A percentile compares a stretch with the other conserved stretches of the same genome.
These are phyloP conservation scores for Karstenula rhodostoma DNA, from an alignment of 2,329 filamentous ascomycete genomes.

Conservation along the genomic window DNA sequence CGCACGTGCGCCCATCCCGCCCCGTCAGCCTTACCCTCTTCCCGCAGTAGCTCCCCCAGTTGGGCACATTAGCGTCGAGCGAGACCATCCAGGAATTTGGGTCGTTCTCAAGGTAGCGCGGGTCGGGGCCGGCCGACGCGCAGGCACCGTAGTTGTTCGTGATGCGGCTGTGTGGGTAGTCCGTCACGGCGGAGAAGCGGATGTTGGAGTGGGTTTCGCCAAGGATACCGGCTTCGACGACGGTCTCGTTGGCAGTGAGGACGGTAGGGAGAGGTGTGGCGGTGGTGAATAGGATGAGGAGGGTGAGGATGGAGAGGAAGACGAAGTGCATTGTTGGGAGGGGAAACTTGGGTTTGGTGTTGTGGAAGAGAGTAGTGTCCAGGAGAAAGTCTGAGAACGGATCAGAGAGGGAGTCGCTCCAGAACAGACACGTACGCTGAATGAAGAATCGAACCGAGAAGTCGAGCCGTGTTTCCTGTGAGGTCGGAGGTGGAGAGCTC, in stretches of 20 bases:
- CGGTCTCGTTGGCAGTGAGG: not conserved
- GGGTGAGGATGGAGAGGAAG: not conserved
- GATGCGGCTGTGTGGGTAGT: slow-evolving; percentile 6
- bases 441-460: no score
- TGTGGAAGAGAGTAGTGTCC: no score
- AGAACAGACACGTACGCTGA: not conserved
- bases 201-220: slow-evolving; percentile 10
- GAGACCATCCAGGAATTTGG: slow-evolving; percentile 3
- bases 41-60: slow-evolving; percentile 10
- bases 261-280: not conserved
- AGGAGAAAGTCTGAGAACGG: not conserved
- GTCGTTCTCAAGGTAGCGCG: slow-evolving; percentile 4
- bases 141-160: slow-evolving; percentile 9
- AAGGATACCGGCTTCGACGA: not conserved
- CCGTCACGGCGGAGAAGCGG: slow-evolving; percentile 10
- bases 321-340: not conserved
- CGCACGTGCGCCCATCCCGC: slow-evolving; percentile 5
- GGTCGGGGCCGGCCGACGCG: not conserved
- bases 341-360: no score
- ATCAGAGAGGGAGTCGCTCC: not conserved
- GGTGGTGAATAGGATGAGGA: not conserved
- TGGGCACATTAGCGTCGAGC: slow-evolving; percentile 6
- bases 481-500: not conserved
- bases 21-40: slow-evolving; percentile 7
- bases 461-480: not conserved